Conservation (phyloP, 225 moss, liverwort and hornwort genomes). For the Bryoerythrophyllum caledonicum region DNA sequence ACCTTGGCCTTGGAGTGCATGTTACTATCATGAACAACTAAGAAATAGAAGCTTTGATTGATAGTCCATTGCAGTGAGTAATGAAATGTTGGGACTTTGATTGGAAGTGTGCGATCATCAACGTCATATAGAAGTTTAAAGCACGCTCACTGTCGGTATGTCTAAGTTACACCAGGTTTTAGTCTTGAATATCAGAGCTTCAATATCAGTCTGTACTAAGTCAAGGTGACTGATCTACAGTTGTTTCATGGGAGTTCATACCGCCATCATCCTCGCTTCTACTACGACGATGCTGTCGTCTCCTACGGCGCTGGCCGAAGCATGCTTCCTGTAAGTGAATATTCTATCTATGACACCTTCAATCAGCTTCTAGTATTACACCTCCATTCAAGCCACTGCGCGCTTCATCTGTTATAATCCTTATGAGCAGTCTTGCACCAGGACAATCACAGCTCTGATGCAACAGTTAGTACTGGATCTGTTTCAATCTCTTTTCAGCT, state of each 20-base stretch:
- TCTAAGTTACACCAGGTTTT: neutral
- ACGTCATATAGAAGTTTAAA: neutral
- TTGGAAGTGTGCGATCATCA: neutral
- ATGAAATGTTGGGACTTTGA: neutral
- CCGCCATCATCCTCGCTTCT: conserved; percentile 49
- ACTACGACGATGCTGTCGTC: conserved; percentile 62
- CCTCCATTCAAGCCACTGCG: neutral
- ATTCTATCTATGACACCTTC: neutral
- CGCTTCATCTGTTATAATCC: neutral
- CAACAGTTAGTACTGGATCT: too few relatives aligned
- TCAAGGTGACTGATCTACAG: conserved; percentile 9
- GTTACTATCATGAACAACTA: neutral
- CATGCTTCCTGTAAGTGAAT: conserved; percentile 50
- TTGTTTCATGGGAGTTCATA: conserved; percentile 52
- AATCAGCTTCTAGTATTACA: neutral
- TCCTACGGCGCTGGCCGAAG: conserved; percentile 47
- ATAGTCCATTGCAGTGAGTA: neutral
- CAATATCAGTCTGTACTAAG: neutral
- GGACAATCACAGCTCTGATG: neutral
- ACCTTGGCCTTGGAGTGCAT: neutral
- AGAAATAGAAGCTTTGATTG: neutral
- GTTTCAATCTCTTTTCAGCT: too few relatives aligned
- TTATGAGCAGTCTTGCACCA: neutral
- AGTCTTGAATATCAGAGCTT: too few relatives aligned
- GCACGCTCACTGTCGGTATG: neutral